Conservation (phyloP, 2,329 filamentous ascomycete genomes). For the Leptographium radiaticola region DNA sequence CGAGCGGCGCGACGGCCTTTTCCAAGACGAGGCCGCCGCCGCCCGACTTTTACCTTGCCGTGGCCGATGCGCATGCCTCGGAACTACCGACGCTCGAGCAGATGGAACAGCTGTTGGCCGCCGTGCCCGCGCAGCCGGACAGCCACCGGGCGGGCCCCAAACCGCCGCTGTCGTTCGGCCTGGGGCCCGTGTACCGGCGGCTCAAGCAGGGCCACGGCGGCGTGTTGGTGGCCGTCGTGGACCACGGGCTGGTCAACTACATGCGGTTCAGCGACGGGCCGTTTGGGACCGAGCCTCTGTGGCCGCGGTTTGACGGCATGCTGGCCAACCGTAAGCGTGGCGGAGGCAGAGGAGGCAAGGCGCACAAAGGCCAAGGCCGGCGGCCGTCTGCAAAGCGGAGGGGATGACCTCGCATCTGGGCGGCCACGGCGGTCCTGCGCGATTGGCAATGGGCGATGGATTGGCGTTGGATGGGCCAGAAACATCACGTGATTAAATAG, state of each 20-base stretch:
- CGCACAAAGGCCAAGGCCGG: neutral
- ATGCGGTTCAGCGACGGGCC: slow-evolving; percentile 66
- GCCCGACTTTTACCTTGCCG: slow-evolving; percentile 75
- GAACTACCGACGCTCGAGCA: slow-evolving; percentile 61
- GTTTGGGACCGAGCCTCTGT: slow-evolving; percentile 65
- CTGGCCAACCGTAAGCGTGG: slow-evolving; percentile 14
- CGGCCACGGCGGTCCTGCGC: too few relatives aligned
- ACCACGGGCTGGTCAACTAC: slow-evolving; percentile 82
- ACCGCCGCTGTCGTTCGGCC: neutral
- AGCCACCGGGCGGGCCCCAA: neutral
- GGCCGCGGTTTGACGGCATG: slow-evolving; percentile 38
- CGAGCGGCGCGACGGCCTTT: slow-evolving; percentile 46
- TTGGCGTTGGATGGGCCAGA: neutral
- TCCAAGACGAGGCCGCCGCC: slow-evolving; percentile 65
- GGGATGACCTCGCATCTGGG: too few relatives aligned
- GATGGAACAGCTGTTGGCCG: slow-evolving; percentile 56
- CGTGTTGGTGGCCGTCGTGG: slow-evolving; percentile 76
- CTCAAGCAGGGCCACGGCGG: slow-evolving; percentile 77
- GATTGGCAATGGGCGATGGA: neutral
- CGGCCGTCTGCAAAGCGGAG: too few relatives aligned
- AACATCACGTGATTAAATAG: neutral
- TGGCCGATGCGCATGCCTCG: slow-evolving; percentile 63
- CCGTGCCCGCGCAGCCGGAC: slow-evolving; percentile 26
- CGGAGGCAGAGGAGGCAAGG: slow-evolving; percentile 22
- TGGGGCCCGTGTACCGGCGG: slow-evolving; percentile 50